These are phyloP conservation scores for Clarireedia hainanense DNA, from an alignment of 2,329 filamentous ascomycete genomes.

Conservation along the genomic window DNA sequence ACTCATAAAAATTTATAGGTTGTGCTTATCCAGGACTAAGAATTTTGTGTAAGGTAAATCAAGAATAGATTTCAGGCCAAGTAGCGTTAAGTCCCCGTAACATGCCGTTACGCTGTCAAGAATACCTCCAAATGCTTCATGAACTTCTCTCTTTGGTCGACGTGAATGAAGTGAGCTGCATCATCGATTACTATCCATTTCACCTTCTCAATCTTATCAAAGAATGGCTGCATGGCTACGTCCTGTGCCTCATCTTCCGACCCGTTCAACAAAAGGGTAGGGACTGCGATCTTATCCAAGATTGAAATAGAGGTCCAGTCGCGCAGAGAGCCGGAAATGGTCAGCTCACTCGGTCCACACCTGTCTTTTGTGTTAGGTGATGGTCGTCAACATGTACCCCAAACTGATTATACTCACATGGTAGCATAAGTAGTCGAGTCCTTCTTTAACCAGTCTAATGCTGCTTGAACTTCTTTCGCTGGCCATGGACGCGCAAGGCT, in stretches of 20 bases:
- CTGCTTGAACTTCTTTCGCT: constrained; percentile 23
- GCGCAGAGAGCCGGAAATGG: constrained; percentile 22
- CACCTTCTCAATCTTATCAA: constrained; percentile 29
- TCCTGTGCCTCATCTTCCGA: constrained; percentile 31
- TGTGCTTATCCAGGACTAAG: no score
- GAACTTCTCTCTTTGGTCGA: constrained; percentile 8
- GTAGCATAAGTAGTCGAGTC: constrained; percentile 24
- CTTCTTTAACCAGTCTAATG: constrained; percentile 27
- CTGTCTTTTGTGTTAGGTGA: constrained; percentile 4
- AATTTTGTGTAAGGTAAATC: no score
- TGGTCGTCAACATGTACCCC: neutral
- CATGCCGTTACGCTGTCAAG: neutral
- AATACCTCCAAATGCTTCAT: constrained; percentile 7
- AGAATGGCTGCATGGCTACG: constrained; percentile 30
- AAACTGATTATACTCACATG: constrained; percentile 2
- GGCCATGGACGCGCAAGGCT: constrained; percentile 29
- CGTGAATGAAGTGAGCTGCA: constrained; percentile 25
- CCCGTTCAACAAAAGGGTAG: constrained; percentile 32
- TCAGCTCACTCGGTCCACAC: constrained; percentile 25
- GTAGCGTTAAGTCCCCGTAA: neutral
- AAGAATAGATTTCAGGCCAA: no score
- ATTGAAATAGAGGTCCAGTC: constrained; percentile 25
- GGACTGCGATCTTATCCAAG: constrained; percentile 26
- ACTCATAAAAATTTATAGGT: no score
- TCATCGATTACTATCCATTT: constrained; percentile 32